phyloP scores from a whole-genome alignment of 495 filamentous ascomycete genomes.

The Geopyxis carbonaria region DNA sequence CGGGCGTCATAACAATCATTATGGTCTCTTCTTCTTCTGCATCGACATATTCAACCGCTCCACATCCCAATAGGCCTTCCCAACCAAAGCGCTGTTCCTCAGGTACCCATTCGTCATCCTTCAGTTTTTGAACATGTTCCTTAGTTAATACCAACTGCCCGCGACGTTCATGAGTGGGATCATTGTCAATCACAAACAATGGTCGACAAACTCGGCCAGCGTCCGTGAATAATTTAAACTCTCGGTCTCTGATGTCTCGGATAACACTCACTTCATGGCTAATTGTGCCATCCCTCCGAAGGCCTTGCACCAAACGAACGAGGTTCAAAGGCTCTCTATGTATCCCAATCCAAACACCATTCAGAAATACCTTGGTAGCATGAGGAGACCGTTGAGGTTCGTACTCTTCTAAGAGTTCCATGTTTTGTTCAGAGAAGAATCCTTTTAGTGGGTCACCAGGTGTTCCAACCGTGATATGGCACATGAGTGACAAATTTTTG shows the following conservation, averaged over 20 bases:
- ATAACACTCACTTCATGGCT: slow-evolving; percentile 82
- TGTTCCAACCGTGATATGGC: slow-evolving; percentile 85
- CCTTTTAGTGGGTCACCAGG: slow-evolving; percentile 77
- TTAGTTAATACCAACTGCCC: slow-evolving; percentile 72
- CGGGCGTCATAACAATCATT: slow-evolving; percentile 98
- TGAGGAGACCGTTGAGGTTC: slow-evolving; percentile 75
- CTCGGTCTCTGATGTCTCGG: slow-evolving; percentile 84
- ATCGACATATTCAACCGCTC: slow-evolving; percentile 86
- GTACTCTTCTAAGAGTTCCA: slow-evolving; percentile 94
- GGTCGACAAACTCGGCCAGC: slow-evolving; percentile 87
- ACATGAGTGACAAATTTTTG: slow-evolving; percentile 97
- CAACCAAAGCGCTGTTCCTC: slow-evolving; percentile 60
- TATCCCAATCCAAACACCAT: slow-evolving; percentile 92
- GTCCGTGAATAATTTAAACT: slow-evolving; percentile 98
- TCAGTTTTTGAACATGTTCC: slow-evolving; percentile 52
- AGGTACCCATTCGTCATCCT: slow-evolving; percentile 48
- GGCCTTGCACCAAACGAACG: slow-evolving; percentile 54
- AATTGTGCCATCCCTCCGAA: slow-evolving; percentile 56
- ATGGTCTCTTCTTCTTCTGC: slow-evolving; percentile 95
- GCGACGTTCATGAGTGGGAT: slow-evolving; percentile 46
- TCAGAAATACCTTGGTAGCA: slow-evolving; percentile 94
- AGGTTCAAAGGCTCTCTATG: slow-evolving; percentile 70
- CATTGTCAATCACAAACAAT: slow-evolving; percentile 74
- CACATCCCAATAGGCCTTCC: slow-evolving; percentile 61
- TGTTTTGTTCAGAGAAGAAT: slow-evolving; percentile 83